These are phyloP conservation scores for Phytophthora chlamydospora DNA, from an alignment of 352 stramenopile species.

Conservation along the genomic window DNA sequence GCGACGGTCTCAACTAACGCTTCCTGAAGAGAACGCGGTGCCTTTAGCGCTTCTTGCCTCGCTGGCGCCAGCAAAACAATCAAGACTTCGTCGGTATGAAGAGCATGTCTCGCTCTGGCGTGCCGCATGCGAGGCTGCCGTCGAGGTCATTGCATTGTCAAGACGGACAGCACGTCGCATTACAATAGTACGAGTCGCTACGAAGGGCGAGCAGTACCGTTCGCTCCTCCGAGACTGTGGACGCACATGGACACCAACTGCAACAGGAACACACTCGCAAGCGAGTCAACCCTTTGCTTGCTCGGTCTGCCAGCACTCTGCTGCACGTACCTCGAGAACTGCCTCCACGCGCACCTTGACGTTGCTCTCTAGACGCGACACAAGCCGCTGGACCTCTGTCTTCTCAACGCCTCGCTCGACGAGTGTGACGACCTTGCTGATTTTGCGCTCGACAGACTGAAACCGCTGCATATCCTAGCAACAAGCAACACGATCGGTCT, in stretches of 20 bases:
- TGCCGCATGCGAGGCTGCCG: constrained; percentile 12
- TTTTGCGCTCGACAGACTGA: constrained; percentile 41
- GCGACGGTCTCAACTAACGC: neutral
- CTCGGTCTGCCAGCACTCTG: neutral
- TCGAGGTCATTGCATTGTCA: constrained; percentile 18
- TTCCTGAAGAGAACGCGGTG: constrained; percentile 4
- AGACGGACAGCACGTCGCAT: neutral
- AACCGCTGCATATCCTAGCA: constrained; percentile 37
- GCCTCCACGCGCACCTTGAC: constrained; percentile 59
- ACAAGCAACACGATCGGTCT: constrained; percentile 10
- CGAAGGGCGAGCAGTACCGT: neutral
- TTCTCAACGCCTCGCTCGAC: constrained; percentile 43
- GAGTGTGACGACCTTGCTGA: constrained; percentile 44
- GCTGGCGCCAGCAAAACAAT: constrained; percentile 1
- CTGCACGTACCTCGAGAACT: constrained; percentile 52
- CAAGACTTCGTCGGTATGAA: constrained; percentile 6
- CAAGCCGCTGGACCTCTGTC: constrained; percentile 41
- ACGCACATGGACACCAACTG: constrained; percentile 50
- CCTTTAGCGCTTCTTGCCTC: constrained; percentile 1
- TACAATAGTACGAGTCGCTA: constrained; percentile 2
- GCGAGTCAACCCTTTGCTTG: too few species aligned
- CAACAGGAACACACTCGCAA: neutral
- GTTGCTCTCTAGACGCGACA: constrained; percentile 49
- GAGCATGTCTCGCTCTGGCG: constrained; percentile 16
- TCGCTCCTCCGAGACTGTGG: constrained; percentile 21